Evolutionary conservation across 371 early-diverging fungal genomes (phyloP).

Genomic region (Funneliformis caledonium): DNA sequence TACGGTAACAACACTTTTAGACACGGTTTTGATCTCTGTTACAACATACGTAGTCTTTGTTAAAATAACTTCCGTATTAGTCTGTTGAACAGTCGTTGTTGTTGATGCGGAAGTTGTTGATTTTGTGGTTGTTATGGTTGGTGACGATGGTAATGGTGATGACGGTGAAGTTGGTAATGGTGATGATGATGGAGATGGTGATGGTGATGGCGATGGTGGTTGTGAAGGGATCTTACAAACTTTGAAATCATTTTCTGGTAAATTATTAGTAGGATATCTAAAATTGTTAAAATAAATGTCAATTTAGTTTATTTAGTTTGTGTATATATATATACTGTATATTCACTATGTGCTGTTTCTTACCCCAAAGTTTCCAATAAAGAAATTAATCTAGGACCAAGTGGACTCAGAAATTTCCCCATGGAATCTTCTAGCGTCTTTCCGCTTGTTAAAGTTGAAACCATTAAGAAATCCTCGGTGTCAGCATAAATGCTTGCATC

Average conservation of each 20-base stretch:
- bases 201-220: not conserved
- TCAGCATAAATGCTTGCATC: conserved; percentile 46
- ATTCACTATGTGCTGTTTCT: too few species aligned
- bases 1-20: not conserved
- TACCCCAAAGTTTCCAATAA: conserved; percentile 5
- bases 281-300: not conserved
- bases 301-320: too few species aligned
- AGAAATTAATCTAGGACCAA: not conserved
- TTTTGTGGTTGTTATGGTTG: not conserved
- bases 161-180: too few species aligned
- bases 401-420: not conserved
- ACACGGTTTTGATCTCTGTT: not conserved
- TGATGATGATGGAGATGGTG: too few species aligned
- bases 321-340: not conserved
- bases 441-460: not conserved
- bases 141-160: not conserved
- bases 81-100: not conserved
- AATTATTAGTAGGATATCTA: not conserved
- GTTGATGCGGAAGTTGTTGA: not conserved
- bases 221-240: not conserved
- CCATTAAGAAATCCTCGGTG: conserved; percentile 61
- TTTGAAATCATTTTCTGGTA: not conserved
- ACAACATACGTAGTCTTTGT: not conserved
- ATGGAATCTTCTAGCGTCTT: not conserved
- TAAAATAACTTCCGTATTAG: not conserved